Evolutionary conservation across 306 rosid genomes (phyloP).

Genomic region (Gastrolobium bilobum): DNA sequence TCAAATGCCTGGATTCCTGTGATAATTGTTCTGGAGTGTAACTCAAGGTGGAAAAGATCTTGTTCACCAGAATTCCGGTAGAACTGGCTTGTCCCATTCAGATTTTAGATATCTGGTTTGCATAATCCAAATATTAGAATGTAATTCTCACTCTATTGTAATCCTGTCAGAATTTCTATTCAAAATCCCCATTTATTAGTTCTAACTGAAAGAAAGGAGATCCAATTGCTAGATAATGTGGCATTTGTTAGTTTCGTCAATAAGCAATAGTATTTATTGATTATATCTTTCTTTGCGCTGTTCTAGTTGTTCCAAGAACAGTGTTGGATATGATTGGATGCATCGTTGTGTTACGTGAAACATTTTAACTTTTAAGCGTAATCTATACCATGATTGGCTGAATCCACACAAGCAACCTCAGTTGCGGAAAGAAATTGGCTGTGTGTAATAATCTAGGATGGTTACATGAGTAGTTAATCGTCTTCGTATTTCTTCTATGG

Average conservation of each 20-base stretch:
- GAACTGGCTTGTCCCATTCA: not conserved
- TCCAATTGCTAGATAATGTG: not conserved
- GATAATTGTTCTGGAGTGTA: too few species aligned
- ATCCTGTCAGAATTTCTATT: too few species aligned
- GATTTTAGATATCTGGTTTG: not conserved
- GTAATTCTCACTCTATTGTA: too few species aligned
- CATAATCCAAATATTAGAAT: not conserved
- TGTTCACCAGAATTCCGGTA: not conserved
- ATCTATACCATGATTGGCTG: not conserved
- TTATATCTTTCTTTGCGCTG: not conserved
- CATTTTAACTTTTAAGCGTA: not conserved
- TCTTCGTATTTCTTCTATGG: not conserved
- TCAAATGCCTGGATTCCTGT: not conserved
- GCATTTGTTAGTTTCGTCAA: not conserved
- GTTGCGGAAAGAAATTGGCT: not conserved
- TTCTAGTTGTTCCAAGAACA: not conserved
- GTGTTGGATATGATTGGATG: slow-evolving; percentile 14
- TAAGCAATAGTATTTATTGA: not conserved
- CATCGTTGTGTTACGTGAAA: not conserved
- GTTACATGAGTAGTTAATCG: not conserved
- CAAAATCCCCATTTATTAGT: not conserved
- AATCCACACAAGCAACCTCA: not conserved
- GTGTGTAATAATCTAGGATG: not conserved
- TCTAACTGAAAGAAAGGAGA: not conserved
- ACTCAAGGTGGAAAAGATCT: too few species aligned